A percentile compares a stretch with the other conserved stretches of the same genome.
These are phyloP conservation scores for Russula foetens DNA, from an alignment of 768 basidiomycete genomes.

Conservation along the genomic window DNA sequence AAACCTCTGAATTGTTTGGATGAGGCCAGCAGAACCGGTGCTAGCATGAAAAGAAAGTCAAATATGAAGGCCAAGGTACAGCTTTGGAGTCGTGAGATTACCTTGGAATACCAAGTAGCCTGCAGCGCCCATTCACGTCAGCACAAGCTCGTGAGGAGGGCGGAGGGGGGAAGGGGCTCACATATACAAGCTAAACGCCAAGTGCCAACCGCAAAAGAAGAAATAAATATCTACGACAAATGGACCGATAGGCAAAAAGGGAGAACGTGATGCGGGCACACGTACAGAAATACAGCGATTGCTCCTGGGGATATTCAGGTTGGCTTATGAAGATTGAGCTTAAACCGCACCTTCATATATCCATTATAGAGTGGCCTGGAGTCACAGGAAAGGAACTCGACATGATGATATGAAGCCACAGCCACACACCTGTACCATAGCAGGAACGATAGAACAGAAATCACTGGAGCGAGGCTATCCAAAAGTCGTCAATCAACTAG, in stretches of 20 bases:
- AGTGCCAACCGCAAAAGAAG: slow-evolving; percentile 93
- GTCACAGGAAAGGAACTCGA: slow-evolving; percentile 13
- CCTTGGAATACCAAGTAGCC: slow-evolving; percentile 92
- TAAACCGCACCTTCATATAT: slow-evolving; percentile 76
- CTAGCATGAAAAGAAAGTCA: slow-evolving; percentile 31
- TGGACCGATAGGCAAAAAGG: slow-evolving; percentile 15
- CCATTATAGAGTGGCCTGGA: slow-evolving; percentile 91
- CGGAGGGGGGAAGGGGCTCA: slow-evolving; percentile 29
- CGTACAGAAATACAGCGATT: slow-evolving; percentile 90
- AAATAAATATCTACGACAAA: slow-evolving; percentile 79
- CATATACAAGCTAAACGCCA: slow-evolving; percentile 91
- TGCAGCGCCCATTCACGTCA: slow-evolving; percentile 30
- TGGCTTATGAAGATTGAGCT: background rate
- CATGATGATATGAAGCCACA: slow-evolving; percentile 2
- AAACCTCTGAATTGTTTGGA: slow-evolving; percentile 85
- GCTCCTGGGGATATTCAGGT: slow-evolving; percentile 51
- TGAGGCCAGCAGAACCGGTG: slow-evolving; percentile 91
- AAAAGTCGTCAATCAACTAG: slow-evolving; percentile 19
- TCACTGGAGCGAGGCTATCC: slow-evolving; percentile 69
- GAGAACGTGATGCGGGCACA: slow-evolving; percentile 16
- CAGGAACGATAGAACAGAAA: slow-evolving; percentile 73
- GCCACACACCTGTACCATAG: slow-evolving; percentile 84
- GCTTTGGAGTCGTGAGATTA: slow-evolving; percentile 26
- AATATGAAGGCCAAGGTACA: background rate
- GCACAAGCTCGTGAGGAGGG: slow-evolving; percentile 6